Percentiles rank a stretch among this genome's conserved stretches.
These are phyloP conservation scores for Tubosaeta sp. DNA, from an alignment of 768 basidiomycete genomes.

Conservation along the genomic window DNA sequence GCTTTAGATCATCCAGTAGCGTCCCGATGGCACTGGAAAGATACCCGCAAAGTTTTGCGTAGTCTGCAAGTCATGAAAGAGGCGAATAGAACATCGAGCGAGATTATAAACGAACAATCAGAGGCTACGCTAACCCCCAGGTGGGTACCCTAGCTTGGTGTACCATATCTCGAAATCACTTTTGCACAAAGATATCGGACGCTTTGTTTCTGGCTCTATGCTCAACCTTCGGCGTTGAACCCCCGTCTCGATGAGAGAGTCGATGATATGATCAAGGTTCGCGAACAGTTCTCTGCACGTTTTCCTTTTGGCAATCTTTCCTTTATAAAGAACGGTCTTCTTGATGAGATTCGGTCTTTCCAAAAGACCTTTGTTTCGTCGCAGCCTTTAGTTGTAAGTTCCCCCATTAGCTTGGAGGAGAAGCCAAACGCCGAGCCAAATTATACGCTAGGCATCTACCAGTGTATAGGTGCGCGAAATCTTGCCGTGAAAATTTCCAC, in stretches of 20 bases:
- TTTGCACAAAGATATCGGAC: conserved; percentile 63
- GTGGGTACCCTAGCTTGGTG: conserved; percentile 30
- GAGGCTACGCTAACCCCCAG: conserved; percentile 43
- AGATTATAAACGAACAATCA: conserved; percentile 64
- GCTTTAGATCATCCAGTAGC: conserved; percentile 71
- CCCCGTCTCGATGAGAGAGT: conserved; percentile 74
- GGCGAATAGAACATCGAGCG: conserved; percentile 58
- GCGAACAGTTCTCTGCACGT: background rate
- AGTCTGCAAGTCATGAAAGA: conserved; percentile 76
- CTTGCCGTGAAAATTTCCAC: background rate
- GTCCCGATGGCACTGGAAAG: conserved; percentile 92
- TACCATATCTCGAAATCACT: background rate
- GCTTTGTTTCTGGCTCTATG: conserved; percentile 88
- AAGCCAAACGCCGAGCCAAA: conserved; percentile 29
- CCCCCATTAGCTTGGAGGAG: background rate
- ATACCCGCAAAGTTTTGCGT: conserved; percentile 85
- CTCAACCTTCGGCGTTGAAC: conserved; percentile 58
- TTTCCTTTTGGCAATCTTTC: conserved; percentile 3
- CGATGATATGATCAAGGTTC: conserved; percentile 85
- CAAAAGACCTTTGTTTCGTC: conserved; percentile 22
- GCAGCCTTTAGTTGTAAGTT: background rate
- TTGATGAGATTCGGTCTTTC: conserved; percentile 71
- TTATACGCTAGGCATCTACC: conserved; percentile 85
- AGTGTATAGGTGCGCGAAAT: conserved; percentile 72
- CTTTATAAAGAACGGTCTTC: conserved; percentile 58